phyloP scores from a whole-genome alignment of 345 rosid genomes.

The Camelina hispida region DNA sequence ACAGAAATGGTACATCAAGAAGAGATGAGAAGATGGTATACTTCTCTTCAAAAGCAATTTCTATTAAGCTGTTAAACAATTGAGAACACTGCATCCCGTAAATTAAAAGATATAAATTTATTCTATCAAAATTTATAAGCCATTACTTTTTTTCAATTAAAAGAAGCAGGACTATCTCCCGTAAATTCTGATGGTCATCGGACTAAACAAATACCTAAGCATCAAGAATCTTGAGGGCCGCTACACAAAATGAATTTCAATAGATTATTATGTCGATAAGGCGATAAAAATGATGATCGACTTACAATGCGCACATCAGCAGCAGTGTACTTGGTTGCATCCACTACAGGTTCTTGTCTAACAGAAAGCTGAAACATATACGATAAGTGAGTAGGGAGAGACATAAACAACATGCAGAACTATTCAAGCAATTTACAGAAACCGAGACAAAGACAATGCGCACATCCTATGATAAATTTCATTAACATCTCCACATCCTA shows the following conservation, averaged over 20 bases:
- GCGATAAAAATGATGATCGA: conserved; percentile 31
- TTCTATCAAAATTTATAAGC: background rate
- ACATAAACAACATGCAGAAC: conserved; percentile 9
- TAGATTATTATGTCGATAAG: conserved; percentile 13
- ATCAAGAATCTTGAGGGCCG: conserved; percentile 11
- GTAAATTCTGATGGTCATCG: conserved; percentile 1
- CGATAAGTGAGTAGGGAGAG: background rate
- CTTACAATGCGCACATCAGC: conserved; percentile 98
- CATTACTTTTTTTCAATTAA: background rate
- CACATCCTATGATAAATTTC: too few relatives aligned
- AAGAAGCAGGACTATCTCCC: background rate
- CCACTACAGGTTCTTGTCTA: conserved; percentile 76
- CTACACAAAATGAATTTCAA: background rate
- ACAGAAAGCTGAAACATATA: conserved; percentile 66
- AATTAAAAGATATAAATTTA: too few relatives aligned
- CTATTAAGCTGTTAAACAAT: conserved; percentile 13
- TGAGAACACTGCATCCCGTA: conserved; percentile 1
- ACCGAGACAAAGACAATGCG: conserved; percentile 13
- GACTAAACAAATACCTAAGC: conserved; percentile 3
- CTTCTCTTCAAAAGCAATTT: conserved; percentile 19
- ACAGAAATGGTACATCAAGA: background rate
- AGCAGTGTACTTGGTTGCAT: conserved; percentile 88
- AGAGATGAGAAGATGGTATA: conserved; percentile 16
- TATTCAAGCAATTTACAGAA: conserved; percentile 18
- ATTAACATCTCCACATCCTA: conserved; percentile 16